Conservation (phyloP, 106 monocot genomes). For the Allium cepa region DNA sequence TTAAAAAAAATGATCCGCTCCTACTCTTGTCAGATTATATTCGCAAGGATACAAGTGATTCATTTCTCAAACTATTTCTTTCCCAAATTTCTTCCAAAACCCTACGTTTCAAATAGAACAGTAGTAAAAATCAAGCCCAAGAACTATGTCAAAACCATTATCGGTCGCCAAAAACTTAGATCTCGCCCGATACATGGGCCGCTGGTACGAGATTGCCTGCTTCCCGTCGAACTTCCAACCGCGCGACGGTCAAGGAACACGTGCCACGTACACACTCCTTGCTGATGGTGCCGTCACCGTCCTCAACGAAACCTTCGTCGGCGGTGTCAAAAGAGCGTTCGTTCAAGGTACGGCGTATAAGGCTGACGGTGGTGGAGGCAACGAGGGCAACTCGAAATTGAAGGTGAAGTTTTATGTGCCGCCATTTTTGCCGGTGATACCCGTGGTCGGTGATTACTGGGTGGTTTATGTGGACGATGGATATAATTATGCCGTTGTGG, state of each 20-base stretch:
- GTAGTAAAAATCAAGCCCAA: background rate
- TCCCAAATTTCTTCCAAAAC: background rate
- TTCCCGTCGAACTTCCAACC: conserved; percentile 13
- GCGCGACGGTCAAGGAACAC: background rate
- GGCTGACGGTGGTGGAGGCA: background rate
- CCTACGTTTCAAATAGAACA: background rate
- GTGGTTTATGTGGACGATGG: conserved; percentile 10
- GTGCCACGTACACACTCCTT: conserved; percentile 32
- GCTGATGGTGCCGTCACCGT: conserved; percentile 43
- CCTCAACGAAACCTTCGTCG: conserved; percentile 10
- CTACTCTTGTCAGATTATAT: no score
- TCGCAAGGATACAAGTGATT: no score
- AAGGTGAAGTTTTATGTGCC: conserved; percentile 16
- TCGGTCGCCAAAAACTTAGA: conserved; percentile 2
- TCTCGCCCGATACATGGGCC: conserved; percentile 7
- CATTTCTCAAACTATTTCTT: conserved; percentile 35
- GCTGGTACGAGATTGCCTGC: conserved; percentile 16
- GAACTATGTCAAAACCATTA: background rate
- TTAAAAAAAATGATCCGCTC: no score
- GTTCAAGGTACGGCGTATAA: conserved; percentile 6
- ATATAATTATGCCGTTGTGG: conserved; percentile 8
- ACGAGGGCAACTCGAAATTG: conserved; percentile 2
- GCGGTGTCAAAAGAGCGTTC: conserved; percentile 3
- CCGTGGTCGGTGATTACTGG: conserved; percentile 13
- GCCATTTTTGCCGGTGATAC: conserved; percentile 13